A percentile compares a stretch with the other conserved stretches of the same genome.
These are phyloP conservation scores for Sporothrix mexicana DNA, from an alignment of 2,329 filamentous ascomycete genomes.

Conservation along the genomic window DNA sequence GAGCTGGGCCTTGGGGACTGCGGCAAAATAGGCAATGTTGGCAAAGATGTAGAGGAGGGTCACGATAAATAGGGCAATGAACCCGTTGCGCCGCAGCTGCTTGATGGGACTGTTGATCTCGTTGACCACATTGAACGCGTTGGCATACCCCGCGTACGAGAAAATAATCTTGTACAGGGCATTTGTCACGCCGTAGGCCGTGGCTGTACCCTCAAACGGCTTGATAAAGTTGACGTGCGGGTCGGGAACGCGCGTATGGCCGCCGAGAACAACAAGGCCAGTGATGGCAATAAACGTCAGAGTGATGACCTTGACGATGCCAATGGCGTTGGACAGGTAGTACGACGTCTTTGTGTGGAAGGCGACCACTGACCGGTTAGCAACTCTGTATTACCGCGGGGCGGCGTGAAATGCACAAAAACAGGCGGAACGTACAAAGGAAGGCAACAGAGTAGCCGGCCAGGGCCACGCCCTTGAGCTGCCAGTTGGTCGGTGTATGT, in stretches of 20 bases:
- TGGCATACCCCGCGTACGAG: conserved; percentile 62
- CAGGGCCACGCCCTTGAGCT: conserved; percentile 69
- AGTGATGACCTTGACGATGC: conserved; percentile 62
- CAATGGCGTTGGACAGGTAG: conserved; percentile 59
- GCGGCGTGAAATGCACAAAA: too few relatives aligned
- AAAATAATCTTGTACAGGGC: conserved; percentile 66
- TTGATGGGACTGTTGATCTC: conserved; percentile 65
- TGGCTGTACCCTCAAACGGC: conserved; percentile 57
- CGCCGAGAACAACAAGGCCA: conserved; percentile 65
- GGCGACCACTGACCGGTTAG: conserved; percentile 39
- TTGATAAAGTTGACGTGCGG: conserved; percentile 61
- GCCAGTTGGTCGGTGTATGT: conserved; percentile 60
- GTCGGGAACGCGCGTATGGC: conserved; percentile 55
- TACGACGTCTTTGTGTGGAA: conserved; percentile 62
- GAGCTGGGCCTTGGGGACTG: conserved; percentile 60
- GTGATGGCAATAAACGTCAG: conserved; percentile 63
- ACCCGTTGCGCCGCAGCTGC: conserved; percentile 57
- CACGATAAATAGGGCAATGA: conserved; percentile 57
- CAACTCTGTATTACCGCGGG: too few relatives aligned
- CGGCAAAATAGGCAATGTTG: conserved; percentile 66
- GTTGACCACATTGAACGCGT: conserved; percentile 66
- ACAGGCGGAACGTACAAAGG: conserved; percentile 59
- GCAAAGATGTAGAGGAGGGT: conserved; percentile 61
- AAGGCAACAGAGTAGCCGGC: conserved; percentile 66
- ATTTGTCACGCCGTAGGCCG: conserved; percentile 57